Percentiles rank a stretch among this genome's conserved stretches.
Evolutionary conservation across 805 yeast species (phyloP).

Genomic region (Metschnikowia continentalis): DNA sequence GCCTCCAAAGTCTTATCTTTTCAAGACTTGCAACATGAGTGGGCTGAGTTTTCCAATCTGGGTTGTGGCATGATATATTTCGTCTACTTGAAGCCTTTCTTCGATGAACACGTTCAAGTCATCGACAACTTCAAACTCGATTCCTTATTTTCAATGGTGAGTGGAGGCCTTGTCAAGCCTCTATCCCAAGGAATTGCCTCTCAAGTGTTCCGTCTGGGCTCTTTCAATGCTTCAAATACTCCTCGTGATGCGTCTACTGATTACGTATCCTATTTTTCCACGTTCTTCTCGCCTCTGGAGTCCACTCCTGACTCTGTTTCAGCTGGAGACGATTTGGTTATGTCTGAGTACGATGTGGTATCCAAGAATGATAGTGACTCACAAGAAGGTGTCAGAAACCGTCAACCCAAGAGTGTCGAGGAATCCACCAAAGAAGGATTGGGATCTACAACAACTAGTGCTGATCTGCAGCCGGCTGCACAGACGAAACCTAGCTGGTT

Average conservation of each 20-base stretch:
- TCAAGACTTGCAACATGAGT: constrained; percentile 20
- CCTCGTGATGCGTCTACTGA: background rate
- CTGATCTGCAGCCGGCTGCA: background rate
- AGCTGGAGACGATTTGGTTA: background rate
- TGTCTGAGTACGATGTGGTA: constrained; percentile 44
- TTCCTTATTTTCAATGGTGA: constrained; percentile 7
- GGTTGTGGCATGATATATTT: constrained; percentile 35
- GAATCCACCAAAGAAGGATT: background rate
- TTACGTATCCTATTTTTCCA: background rate
- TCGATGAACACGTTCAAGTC: constrained; percentile 22
- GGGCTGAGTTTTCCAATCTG: constrained; percentile 24
- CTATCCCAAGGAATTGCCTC: background rate
- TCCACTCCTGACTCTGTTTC: background rate
- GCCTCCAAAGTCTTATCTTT: constrained; percentile 11
- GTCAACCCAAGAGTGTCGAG: background rate
- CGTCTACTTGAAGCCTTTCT: constrained; percentile 24
- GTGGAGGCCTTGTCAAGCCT: constrained; percentile 7
- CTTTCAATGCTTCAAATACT: background rate
- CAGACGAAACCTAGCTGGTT: background rate
- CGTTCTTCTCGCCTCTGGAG: background rate
- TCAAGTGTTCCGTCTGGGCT: background rate
- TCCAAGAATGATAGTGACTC: background rate
- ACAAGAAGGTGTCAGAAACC: background rate
- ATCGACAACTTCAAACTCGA: constrained; percentile 8
- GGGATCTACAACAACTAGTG: background rate